These are phyloP conservation scores for Xanthoconium separans DNA, from an alignment of 1,284 basidiomycete genomes.

Conservation along the genomic window DNA sequence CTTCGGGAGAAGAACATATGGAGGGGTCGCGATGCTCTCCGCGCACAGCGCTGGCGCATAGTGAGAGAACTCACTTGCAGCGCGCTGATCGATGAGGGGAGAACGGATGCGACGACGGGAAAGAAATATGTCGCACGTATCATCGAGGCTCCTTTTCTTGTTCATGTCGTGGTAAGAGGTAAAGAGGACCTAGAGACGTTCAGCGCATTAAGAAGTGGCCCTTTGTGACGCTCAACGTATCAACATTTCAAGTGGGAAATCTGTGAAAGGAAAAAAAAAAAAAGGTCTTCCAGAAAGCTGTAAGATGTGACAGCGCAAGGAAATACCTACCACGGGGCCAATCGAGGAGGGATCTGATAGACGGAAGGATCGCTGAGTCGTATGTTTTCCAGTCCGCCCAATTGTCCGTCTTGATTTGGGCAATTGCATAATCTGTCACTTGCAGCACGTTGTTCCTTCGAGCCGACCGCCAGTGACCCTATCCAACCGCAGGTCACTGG, in stretches of 20 bases:
- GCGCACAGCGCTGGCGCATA: conserved; percentile 3
- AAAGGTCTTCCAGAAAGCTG: background rate
- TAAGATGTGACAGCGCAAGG: conserved; percentile 19
- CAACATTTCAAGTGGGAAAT: conserved; percentile 11
- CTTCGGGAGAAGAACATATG: conserved; percentile 8
- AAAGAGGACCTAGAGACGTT: conserved; percentile 5
- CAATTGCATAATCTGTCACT: conserved; percentile 9
- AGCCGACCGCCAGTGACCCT: background rate
- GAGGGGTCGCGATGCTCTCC: conserved; percentile 10
- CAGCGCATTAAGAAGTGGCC: conserved; percentile 8
- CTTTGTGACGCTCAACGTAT: conserved; percentile 19
- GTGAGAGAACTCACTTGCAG: conserved; percentile 13
- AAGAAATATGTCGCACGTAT: conserved; percentile 30
- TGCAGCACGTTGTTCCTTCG: conserved; percentile 2
- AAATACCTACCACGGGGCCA: background rate
- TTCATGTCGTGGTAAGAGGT: conserved; percentile 25
- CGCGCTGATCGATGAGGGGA: conserved; percentile 6
- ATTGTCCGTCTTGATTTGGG: conserved; percentile 23
- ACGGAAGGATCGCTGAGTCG: conserved; percentile 19
- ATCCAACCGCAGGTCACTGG: too few relatives aligned
- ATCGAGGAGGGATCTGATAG: conserved; percentile 7
- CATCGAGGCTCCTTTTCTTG: conserved; percentile 30
- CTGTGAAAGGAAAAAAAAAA: conserved; percentile 9
- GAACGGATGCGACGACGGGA: conserved; percentile 21
- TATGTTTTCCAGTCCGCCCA: conserved; percentile 20